These are phyloP conservation scores for Kwoniella sp. DNA, from an alignment of 768 basidiomycete species.

Conservation along the genomic window DNA sequence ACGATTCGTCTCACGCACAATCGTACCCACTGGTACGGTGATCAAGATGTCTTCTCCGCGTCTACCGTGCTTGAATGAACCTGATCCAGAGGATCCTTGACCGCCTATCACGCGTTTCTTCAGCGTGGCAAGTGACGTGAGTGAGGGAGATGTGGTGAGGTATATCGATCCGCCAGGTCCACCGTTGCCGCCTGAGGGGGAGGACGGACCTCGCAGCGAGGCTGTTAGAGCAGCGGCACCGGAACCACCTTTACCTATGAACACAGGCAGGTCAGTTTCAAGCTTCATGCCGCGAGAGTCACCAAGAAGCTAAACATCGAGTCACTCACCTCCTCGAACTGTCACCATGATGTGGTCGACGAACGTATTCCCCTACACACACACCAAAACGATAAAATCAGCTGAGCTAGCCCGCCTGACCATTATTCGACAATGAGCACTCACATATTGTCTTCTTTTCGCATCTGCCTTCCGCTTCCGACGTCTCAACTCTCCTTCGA, in stretches of 20 bases:
- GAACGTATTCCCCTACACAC: constrained; percentile 69
- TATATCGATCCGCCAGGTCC: constrained; percentile 87
- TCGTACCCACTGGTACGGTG: constrained; percentile 84
- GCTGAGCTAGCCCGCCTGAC: no score
- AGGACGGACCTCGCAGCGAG: constrained; percentile 81
- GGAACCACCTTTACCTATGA: constrained; percentile 78
- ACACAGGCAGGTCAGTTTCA: no score
- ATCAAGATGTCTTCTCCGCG: constrained; percentile 72
- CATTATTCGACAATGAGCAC: background rate
- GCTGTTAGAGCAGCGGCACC: constrained; percentile 92
- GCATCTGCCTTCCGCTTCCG: constrained; percentile 44
- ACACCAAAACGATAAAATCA: constrained; percentile 19
- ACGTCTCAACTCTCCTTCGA: constrained; percentile 32
- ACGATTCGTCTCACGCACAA: constrained; percentile 73
- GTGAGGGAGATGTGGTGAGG: constrained; percentile 71
- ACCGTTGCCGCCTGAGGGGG: constrained; percentile 91
- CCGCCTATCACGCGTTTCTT: constrained; percentile 69
- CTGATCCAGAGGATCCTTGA: constrained; percentile 72
- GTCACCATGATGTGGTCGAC: constrained; percentile 80
- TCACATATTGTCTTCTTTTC: constrained; percentile 54
- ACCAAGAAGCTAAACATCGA: background rate
- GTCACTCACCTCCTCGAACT: constrained; percentile 67
- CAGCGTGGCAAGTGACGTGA: constrained; percentile 77
- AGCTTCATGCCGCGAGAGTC: no score
- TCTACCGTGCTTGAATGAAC: constrained; percentile 83